Evolutionary conservation across 177 flowering plant species (phyloP).

Genomic region (Vitis hybrid): DNA sequence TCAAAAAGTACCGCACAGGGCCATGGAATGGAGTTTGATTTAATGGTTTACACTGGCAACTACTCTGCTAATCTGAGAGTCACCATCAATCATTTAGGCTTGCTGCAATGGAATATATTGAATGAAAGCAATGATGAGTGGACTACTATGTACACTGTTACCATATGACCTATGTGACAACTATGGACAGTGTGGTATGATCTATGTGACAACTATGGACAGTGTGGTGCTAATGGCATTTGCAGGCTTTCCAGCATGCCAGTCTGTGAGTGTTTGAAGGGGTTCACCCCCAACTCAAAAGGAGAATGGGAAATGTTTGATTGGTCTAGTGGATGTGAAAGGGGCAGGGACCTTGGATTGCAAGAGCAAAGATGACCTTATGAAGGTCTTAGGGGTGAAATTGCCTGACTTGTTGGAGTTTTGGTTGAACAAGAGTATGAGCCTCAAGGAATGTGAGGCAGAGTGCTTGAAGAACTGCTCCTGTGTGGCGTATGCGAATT

Average conservation of each 20-base stretch:
- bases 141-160: not conserved
- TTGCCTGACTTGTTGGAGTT: not conserved
- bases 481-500: not conserved
- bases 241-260: slow-evolving; percentile 8
- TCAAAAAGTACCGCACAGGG: slow-evolving; percentile 5
- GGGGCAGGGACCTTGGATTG: slow-evolving; percentile 1
- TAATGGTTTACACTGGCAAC: slow-evolving; percentile 1
- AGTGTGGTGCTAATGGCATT: slow-evolving; percentile 19
- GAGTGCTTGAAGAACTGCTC: not conserved
- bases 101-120: not conserved
- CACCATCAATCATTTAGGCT: no score
- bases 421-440: not conserved
- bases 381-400: not conserved
- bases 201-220: slow-evolving; percentile 22
- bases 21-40: slow-evolving; percentile 20
- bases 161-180: no score
- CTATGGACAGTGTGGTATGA: no score
- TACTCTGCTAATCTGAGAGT: no score
- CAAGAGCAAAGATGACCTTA: slow-evolving; percentile 2
- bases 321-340: slow-evolving; percentile 12
- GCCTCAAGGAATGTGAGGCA: slow-evolving; percentile 7
- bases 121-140: slow-evolving; percentile 4
- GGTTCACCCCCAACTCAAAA: slow-evolving; percentile 13
- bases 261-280: slow-evolving; percentile 19
- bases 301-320: slow-evolving; percentile 4